These are phyloP conservation scores for Trifolium subterraneum DNA, from an alignment of 306 rosid species.

Conservation along the genomic window DNA sequence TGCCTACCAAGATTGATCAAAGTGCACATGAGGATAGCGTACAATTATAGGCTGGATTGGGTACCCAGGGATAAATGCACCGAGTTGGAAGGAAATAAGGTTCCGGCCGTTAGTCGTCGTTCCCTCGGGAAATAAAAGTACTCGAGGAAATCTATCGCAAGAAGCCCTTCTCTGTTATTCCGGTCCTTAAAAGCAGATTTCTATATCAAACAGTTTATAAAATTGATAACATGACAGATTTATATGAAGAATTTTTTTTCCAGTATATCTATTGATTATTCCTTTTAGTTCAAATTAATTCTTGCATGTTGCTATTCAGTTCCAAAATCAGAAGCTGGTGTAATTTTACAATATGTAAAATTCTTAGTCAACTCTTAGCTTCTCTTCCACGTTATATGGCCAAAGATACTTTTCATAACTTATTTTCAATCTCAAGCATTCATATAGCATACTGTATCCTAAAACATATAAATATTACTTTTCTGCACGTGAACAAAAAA, in stretches of 20 bases:
- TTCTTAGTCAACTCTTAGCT: slow-evolving; percentile 13
- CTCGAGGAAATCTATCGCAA: slow-evolving; percentile 81
- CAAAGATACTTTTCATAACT: slow-evolving; percentile 32
- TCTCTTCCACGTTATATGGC: slow-evolving; percentile 23
- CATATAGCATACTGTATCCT: slow-evolving; percentile 13
- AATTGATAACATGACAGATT: slow-evolving; percentile 52
- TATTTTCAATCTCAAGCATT: slow-evolving; percentile 25
- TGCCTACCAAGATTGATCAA: slow-evolving; percentile 95
- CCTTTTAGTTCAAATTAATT: slow-evolving; percentile 16
- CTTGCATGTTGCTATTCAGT: slow-evolving; percentile 31
- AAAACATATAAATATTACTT: not conserved
- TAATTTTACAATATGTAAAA: slow-evolving; percentile 23
- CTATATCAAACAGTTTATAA: slow-evolving; percentile 93
- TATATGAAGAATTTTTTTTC: slow-evolving; percentile 35
- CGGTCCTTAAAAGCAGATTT: slow-evolving; percentile 93
- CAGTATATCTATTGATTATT: slow-evolving; percentile 26
- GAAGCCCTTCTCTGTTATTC: slow-evolving; percentile 97
- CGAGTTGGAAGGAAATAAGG: slow-evolving; percentile 93
- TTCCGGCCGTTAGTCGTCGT: slow-evolving; percentile 91
- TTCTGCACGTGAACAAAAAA: not conserved
- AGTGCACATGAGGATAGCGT: slow-evolving; percentile 96
- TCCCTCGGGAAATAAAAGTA: slow-evolving; percentile 97
- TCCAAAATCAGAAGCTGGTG: slow-evolving; percentile 21
- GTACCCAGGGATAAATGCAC: slow-evolving; percentile 88
- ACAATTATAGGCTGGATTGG: slow-evolving; percentile 88